Percentiles rank a stretch among this genome's conserved stretches.
Evolutionary conservation across 257 asterid genomes (phyloP).

Genomic region (Gynochthodes officinalis): DNA sequence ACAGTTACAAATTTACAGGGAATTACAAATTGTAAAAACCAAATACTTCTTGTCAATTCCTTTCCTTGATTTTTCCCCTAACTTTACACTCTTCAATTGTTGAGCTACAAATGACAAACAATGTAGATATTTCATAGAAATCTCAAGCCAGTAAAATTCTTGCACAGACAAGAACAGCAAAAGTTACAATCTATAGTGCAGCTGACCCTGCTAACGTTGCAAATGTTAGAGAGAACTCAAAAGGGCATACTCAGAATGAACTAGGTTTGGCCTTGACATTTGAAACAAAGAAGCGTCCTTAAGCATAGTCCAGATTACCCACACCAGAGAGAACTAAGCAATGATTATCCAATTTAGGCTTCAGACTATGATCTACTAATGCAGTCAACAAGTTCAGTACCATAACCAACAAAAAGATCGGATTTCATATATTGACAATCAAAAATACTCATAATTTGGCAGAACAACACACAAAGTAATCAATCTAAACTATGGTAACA

Average conservation of each 20-base stretch:
- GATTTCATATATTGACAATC: not conserved
- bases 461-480: not conserved
- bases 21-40: not conserved
- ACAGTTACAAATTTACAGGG: not conserved
- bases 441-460: not conserved
- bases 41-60: not conserved
- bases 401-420: not conserved
- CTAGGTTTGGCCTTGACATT: not conserved
- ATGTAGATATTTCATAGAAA: not conserved
- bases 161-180: not conserved
- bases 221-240: not conserved
- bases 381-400: constrained; percentile 2
- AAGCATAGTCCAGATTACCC: not conserved
- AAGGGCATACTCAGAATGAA: not conserved
- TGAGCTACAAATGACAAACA: not conserved
- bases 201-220: not conserved
- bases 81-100: too few species aligned
- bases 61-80: too few species aligned
- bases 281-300: not conserved
- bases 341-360: not conserved
- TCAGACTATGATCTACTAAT: not conserved
- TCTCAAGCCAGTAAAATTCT: not conserved
- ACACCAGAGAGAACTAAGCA: not conserved
- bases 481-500: not conserved
- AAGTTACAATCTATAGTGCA: not conserved